Base-by-base conservation (phyloP, 192 early-diverging fungal species). In the Mortierella hygrophila region DNA sequence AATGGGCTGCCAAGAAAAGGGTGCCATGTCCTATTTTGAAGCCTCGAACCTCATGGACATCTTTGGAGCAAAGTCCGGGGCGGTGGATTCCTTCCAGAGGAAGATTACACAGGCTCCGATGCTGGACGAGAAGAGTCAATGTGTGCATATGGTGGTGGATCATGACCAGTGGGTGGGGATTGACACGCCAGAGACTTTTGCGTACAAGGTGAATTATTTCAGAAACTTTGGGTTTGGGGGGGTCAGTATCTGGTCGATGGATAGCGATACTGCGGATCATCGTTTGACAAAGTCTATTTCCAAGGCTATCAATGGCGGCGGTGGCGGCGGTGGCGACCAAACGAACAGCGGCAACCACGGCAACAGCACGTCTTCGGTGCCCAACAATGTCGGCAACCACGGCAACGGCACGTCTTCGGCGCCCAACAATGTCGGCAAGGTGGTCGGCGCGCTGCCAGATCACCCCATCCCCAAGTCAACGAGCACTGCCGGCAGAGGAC, bases 211-310 rank as follows among this genome's bases (percentile, higher is more conserved):
- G 16, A 72, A 82, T 6, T 82, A 77, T 38, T 46, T 77, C 57
- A 73, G 73, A 16, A 71, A 74, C 63, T 82, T 77, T 42, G 76
- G 76, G 3, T 82, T 82, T 47, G 81, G 81, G 47, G 81, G 81
- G 0, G 76, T 82, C 21, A 82, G 81, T 26, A 77, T 82, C 52
- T 82, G 81, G 76, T 82, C 81, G 44, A 82, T 82, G 81, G 81
- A 82, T 29, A 74, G 70, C 37, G 81, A 82, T 37, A 74, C 81
- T 2, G 15, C 16, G 4, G 73, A 75, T 32, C 81, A 82, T 41
- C 71, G 77, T 18, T 26, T 82, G 42, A 73, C 76, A 13, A 65
- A 13, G 11, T 82, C 81, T 2, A 82, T 82, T 60, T 63, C 74
- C 71, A 40, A 35, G n/a, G 11, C 42, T 20, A 60, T 35, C 47